These are phyloP conservation scores for Theileria equi DNA, from an alignment of 169 alveolate genomes.

Conservation along the genomic window DNA sequence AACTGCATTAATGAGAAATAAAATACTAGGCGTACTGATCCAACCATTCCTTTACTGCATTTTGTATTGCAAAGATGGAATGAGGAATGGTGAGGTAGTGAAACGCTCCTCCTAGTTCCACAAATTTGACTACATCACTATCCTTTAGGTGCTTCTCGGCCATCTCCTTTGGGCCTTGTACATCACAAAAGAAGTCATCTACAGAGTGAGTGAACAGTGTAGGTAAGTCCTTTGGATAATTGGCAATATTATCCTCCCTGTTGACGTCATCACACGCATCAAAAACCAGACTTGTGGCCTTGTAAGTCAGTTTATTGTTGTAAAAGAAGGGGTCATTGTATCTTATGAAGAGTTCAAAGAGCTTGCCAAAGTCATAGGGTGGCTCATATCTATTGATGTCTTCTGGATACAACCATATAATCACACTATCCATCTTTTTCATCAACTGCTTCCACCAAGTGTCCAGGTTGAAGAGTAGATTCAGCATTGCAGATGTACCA, in stretches of 20 bases:
- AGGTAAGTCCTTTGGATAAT: constrained; percentile 53
- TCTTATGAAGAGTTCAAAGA: not conserved
- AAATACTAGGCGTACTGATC: too few relatives aligned
- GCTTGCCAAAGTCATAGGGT: not conserved
- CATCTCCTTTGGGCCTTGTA: too few relatives aligned
- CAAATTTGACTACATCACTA: too few relatives aligned
- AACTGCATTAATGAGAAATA: too few relatives aligned
- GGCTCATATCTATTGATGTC: not conserved
- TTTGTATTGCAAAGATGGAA: too few relatives aligned
- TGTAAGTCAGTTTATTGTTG: too few relatives aligned
- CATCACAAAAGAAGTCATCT: constrained; percentile 56
- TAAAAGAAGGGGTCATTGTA: not conserved
- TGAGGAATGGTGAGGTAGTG: too few relatives aligned
- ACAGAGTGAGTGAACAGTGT: constrained; percentile 58
- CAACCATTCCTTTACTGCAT: too few relatives aligned
- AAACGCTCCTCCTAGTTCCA: too few relatives aligned
- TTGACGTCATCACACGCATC: not conserved
- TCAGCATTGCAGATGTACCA: constrained; percentile 66
- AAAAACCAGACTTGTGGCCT: too few relatives aligned
- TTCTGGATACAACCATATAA: not conserved
- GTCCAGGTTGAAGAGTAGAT: constrained; percentile 5
- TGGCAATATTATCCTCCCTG: constrained; percentile 8
- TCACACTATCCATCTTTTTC: not conserved
- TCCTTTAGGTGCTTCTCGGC: too few relatives aligned
- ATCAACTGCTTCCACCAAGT: too few relatives aligned